A percentile compares a stretch with the other conserved stretches of the same genome.
Conservation (phyloP, 345 rosid species). For the Firmiana major region DNA sequence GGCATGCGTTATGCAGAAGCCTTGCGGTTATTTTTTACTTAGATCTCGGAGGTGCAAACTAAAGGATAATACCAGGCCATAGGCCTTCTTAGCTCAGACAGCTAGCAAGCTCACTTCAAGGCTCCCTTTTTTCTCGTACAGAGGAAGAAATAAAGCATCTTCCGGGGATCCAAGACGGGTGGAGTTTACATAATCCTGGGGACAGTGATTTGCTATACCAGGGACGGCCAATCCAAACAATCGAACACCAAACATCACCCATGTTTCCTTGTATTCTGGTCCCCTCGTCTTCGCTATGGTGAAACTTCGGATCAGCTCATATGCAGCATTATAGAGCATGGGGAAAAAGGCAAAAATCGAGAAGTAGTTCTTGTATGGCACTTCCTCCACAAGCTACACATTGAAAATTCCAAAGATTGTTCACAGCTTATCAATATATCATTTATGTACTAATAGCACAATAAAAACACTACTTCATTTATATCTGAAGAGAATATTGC, state of each 20-base stretch:
- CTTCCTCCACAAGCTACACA: constrained; percentile 43
- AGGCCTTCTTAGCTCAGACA: neutral
- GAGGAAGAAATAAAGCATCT: neutral
- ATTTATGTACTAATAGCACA: too few relatives aligned
- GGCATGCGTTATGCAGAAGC: neutral
- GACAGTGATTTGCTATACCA: constrained; percentile 32
- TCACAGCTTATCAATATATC: constrained; percentile 15
- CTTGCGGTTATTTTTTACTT: neutral
- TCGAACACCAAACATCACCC: constrained; percentile 26
- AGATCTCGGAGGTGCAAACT: neutral
- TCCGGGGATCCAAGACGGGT: constrained; percentile 13
- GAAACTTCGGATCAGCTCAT: constrained; percentile 62
- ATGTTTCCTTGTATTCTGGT: constrained; percentile 30
- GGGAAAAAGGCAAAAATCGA: constrained; percentile 20
- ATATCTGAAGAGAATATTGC: neutral
- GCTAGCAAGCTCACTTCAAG: neutral
- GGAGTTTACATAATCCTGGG: constrained; percentile 44
- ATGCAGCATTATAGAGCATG: constrained; percentile 31
- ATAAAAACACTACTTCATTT: too few relatives aligned
- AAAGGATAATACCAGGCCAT: neutral
- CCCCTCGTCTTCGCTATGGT: constrained; percentile 28
- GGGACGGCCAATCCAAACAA: constrained; percentile 30
- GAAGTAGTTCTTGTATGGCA: constrained; percentile 52
- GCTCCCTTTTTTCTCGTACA: too few relatives aligned
- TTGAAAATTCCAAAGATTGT: constrained; percentile 7